Percentiles rank a stretch among this genome's conserved stretches.
These are phyloP conservation scores for Lupinus albus DNA, from an alignment of 306 rosid genomes.

Conservation along the genomic window DNA sequence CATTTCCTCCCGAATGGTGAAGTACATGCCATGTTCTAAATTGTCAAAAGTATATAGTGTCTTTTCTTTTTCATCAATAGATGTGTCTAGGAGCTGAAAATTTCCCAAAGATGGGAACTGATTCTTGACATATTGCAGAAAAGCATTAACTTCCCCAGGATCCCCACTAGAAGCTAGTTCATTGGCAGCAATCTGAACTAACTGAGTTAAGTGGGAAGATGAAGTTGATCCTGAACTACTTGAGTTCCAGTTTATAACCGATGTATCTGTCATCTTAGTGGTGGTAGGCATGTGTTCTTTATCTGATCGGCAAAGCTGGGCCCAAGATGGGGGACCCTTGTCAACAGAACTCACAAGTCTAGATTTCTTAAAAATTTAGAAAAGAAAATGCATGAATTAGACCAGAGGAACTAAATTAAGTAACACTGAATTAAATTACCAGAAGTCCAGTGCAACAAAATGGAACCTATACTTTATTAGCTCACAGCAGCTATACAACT, in stretches of 20 bases:
- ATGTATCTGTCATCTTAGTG: conserved; percentile 48
- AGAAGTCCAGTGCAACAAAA: conserved; percentile 26
- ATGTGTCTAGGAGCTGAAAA: conserved; percentile 53
- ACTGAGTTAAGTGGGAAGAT: conserved; percentile 50
- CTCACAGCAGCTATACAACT: conserved; percentile 6
- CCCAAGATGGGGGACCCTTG: conserved; percentile 79
- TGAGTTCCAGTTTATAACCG: conserved; percentile 44
- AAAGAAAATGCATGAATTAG: conserved; percentile 36
- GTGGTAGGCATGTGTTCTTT: conserved; percentile 50
- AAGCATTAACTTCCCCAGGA: conserved; percentile 59
- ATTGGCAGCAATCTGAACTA: conserved; percentile 60
- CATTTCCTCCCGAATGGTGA: conserved; percentile 57
- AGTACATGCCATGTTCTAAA: conserved; percentile 69
- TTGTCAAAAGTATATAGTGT: conserved; percentile 53
- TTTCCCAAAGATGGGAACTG: conserved; percentile 57
- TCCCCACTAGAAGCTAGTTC: conserved; percentile 58
- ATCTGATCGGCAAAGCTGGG: conserved; percentile 50
- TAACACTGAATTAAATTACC: neutral
- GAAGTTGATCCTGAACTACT: conserved; percentile 49
- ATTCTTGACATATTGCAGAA: conserved; percentile 57
- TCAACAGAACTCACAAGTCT: conserved; percentile 83
- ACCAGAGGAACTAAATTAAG: conserved; percentile 19
- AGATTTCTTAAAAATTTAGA: conserved; percentile 65
- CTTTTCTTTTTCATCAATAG: conserved; percentile 48
- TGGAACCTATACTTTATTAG: conserved; percentile 12